Conservation (phyloP, 148 eudicot species). For the Polygonum maritimum region DNA sequence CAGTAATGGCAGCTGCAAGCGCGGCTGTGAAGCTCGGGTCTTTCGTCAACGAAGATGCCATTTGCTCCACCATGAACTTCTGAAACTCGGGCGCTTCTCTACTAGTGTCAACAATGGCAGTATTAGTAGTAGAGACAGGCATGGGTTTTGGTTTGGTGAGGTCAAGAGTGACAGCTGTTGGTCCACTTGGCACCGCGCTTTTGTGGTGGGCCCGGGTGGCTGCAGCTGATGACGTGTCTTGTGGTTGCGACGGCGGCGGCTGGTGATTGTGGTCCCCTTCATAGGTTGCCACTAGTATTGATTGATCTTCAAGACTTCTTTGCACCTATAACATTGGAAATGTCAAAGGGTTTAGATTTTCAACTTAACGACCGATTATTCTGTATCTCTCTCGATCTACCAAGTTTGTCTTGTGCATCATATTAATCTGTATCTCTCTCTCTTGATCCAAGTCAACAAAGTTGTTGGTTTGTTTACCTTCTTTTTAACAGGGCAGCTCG, state of each 20-base stretch:
- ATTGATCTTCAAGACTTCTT: constrained; percentile 14
- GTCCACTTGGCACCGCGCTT: neutral
- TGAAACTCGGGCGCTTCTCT: neutral
- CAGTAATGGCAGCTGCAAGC: constrained; percentile 11
- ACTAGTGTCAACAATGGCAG: neutral
- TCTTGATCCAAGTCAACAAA: no score
- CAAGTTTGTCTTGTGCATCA: no score
- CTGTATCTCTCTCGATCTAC: no score
- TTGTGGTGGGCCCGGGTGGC: constrained; percentile 1
- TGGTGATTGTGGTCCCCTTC: constrained; percentile 17
- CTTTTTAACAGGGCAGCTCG: constrained; percentile 35
- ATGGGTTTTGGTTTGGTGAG: neutral
- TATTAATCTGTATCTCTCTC: no score
- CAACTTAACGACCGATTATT: no score
- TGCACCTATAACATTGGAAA: neutral
- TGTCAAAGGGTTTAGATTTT: neutral
- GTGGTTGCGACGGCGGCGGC: neutral
- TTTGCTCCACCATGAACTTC: constrained; percentile 9
- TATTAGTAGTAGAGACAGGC: neutral
- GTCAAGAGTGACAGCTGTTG: neutral
- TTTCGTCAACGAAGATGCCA: constrained; percentile 6
- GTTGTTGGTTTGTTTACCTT: constrained; percentile 19
- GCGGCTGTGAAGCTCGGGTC: constrained; percentile 9
- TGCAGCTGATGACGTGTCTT: neutral
- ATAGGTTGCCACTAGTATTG: constrained; percentile 13